These are phyloP conservation scores for Penicillium lividum DNA, from an alignment of 495 filamentous ascomycete species.

Conservation along the genomic window DNA sequence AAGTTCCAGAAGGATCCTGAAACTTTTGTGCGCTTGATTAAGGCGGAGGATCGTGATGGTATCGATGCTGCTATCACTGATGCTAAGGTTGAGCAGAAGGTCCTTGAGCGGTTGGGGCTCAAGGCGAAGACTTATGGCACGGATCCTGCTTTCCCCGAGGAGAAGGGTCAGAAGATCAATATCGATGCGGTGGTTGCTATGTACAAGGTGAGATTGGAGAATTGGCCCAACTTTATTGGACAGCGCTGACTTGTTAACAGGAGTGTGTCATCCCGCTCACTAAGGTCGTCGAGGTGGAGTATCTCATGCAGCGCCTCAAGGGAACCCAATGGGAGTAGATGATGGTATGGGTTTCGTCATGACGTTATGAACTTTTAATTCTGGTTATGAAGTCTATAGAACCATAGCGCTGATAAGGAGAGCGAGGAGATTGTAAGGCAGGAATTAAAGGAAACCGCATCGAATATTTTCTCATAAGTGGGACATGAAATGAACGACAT, in stretches of 20 bases:
- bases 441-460: conserved; percentile 14
- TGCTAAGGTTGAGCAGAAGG: conserved; percentile 83
- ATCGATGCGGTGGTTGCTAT: conserved; percentile 89
- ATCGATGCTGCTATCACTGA: conserved; percentile 92
- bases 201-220: conserved; percentile 66
- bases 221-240: not conserved
- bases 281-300: conserved; percentile 96
- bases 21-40: conserved; percentile 76
- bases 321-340: conserved; percentile 61
- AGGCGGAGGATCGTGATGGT: conserved; percentile 70
- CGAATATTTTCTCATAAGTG: conserved; percentile 30
- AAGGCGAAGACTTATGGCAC: conserved; percentile 97
- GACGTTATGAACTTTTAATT: conserved; percentile 28
- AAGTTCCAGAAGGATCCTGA: conserved; percentile 89
- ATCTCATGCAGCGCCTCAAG: conserved; percentile 89
- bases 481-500: conserved; percentile 27
- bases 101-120: conserved; percentile 79
- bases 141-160: conserved; percentile 70
- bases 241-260: conserved; percentile 38
- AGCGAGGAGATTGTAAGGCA: not conserved
- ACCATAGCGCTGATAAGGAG: conserved; percentile 4
- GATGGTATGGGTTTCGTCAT: conserved; percentile 11
- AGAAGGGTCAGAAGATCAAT: conserved; percentile 73
- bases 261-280: conserved; percentile 95
- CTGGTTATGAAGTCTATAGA: conserved; percentile 15